Evolutionary conservation across 2,329 filamentous ascomycete species (phyloP).

Genomic region (Calonectria fujianensis): DNA sequence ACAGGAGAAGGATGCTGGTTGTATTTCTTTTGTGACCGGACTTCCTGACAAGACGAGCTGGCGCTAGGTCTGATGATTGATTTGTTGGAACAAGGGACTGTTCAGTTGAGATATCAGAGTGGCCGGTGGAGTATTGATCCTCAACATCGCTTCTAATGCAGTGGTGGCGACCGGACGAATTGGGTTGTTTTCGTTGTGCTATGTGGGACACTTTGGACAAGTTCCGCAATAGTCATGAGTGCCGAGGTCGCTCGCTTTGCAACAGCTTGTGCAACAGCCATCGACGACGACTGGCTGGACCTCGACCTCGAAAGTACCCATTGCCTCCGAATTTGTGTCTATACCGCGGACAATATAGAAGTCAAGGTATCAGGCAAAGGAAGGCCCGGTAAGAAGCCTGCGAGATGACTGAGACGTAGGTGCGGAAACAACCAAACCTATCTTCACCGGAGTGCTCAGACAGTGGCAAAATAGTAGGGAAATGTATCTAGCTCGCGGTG

Average conservation of each 20-base stretch:
- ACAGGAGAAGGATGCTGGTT: background rate
- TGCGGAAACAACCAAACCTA: background rate
- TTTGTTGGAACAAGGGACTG: background rate
- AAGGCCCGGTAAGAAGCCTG: background rate
- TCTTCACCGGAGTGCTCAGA: background rate
- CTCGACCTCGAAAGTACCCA: conserved; percentile 48
- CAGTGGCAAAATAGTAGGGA: background rate
- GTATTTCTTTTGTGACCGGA: background rate
- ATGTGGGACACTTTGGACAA: conserved; percentile 55
- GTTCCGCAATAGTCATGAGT: conserved; percentile 59
- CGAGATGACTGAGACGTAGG: background rate
- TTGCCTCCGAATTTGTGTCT: conserved; percentile 28
- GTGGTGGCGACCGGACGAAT: background rate
- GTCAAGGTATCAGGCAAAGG: background rate
- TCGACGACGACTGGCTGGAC: conserved; percentile 46
- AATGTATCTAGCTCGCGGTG: conserved; percentile 24
- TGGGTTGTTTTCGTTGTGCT: conserved; percentile 11
- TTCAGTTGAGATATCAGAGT: background rate
- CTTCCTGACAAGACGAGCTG: conserved; percentile 29
- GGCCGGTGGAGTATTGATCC: background rate
- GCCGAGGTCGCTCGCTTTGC: conserved; percentile 57
- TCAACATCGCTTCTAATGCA: background rate
- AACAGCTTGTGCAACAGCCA: conserved; percentile 56
- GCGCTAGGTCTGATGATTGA: conserved; percentile 8
- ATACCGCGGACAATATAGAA: background rate